Base-by-base conservation (phyloP, 2,329 filamentous ascomycete genomes). In the Sphaerulina vaccinii region DNA sequence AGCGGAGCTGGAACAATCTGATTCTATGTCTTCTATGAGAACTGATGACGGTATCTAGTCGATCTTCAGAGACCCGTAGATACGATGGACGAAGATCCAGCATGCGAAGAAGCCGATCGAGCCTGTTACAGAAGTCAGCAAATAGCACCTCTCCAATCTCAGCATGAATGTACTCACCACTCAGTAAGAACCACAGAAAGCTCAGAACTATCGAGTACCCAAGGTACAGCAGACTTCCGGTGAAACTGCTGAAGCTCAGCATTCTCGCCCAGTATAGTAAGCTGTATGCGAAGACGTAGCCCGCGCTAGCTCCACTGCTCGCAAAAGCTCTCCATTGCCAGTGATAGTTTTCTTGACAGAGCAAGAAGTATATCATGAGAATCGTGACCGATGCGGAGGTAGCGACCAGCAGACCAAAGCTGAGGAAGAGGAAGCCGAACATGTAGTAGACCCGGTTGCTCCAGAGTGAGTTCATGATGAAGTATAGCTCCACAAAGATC, bases 381-480 rank as follows among this genome's bases (percentile, higher is more conserved):
- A 97, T 85, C 1, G 93, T 97, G 35, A 95, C 92, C 1, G 91
- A 86, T 0, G 92, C 92, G 53, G 87, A 90, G 1, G 93, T 97
- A 63, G 96, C 87, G 63, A 97, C 90, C 90, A 99, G 96, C 43
- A 99, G 81, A 9, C 88, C 91, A 67, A 96, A 99, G 79, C 91
- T 96, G 51, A 99, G 81, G 79, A 99, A 99, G 29, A 99, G 77
- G 79, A 99, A 99, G 18, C 93, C 93, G 65, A 99, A 99, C 93
- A 99, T 99, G 80, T 99, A 99, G 79, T 99, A 99, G 61, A 99
- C 93, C 73, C 93, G 90, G 76, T 86, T 92, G 73, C 95, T 96
- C 93, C 93, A 99, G 68, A 99, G 92, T 21, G 89, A 95, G 74
- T 86, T 95, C 89, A 99, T 95, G 76, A 99, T 96, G 73, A 97